phyloP scores from a whole-genome alignment of 345 rosid genomes.

The Syzygium aqueum region DNA sequence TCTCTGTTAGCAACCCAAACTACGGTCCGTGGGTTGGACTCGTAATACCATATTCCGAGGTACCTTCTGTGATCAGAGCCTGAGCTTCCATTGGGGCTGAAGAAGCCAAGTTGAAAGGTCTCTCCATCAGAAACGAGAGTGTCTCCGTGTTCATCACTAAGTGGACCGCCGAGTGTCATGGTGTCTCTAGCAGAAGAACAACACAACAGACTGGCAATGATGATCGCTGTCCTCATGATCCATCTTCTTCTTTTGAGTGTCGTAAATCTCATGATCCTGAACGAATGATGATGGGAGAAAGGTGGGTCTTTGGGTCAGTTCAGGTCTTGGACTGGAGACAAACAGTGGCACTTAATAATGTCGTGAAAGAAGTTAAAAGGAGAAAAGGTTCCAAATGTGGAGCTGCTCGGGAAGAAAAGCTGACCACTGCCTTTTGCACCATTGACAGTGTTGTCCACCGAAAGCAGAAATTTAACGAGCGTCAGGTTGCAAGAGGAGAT shows the following conservation, averaged over 20 bases:
- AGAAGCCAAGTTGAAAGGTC: conserved; percentile 27
- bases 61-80: conserved; percentile 29
- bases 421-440: not conserved
- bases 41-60: conserved; percentile 42
- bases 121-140: conserved; percentile 11
- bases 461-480: not conserved
- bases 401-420: not conserved
- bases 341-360: not conserved
- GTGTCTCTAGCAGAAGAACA: conserved; percentile 11
- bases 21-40: conserved; percentile 16
- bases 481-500: not conserved
- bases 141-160: not conserved
- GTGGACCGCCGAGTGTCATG: not conserved
- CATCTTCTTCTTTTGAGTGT: not conserved
- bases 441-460: not conserved
- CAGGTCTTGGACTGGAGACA: not conserved
- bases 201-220: not conserved
- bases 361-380: not conserved
- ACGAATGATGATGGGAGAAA: not conserved
- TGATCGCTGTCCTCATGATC: conserved; percentile 7
- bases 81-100: conserved; percentile 28
- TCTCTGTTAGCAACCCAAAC: conserved; percentile 53
- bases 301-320: not conserved
- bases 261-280: not conserved
- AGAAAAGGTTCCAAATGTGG: not conserved